Evolutionary conservation across 805 yeast species (phyloP).

Genomic region (Ogataea siamensis): DNA sequence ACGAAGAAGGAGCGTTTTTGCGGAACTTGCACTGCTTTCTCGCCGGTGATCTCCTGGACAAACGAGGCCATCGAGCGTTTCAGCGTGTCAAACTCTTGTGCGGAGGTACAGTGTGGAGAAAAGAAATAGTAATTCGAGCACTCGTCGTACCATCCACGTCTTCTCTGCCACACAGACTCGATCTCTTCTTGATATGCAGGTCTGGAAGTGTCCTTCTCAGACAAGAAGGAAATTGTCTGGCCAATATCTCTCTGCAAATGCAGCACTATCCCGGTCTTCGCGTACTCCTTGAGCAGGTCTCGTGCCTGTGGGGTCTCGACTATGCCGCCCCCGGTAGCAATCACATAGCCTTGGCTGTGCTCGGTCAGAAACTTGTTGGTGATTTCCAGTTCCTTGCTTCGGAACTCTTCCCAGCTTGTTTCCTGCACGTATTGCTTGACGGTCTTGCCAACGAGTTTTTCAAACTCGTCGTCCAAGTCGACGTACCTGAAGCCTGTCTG

Average conservation of each 20-base stretch:
- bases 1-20: constrained; percentile 61
- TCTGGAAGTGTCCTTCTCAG: constrained; percentile 70
- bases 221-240: constrained; percentile 72
- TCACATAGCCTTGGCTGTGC: constrained; percentile 51
- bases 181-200: constrained; percentile 87
- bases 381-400: constrained; percentile 60
- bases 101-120: constrained; percentile 66
- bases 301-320: constrained; percentile 78
- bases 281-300: constrained; percentile 53
- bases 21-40: constrained; percentile 39
- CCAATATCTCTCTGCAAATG: constrained; percentile 88
- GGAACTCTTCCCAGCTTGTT: constrained; percentile 86
- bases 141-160: constrained; percentile 75
- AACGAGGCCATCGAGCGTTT: constrained; percentile 58
- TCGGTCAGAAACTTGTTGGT: constrained; percentile 48
- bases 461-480: constrained; percentile 78
- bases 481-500: constrained; percentile 63
- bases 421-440: constrained; percentile 61
- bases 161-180: constrained; percentile 75
- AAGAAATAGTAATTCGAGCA: constrained; percentile 77
- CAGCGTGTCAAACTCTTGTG: constrained; percentile 53
- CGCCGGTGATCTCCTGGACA: constrained; percentile 62
- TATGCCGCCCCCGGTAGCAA: constrained; percentile 96
- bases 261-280: constrained; percentile 67
- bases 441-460: constrained; percentile 45